A percentile compares a stretch with the other conserved stretches of the same genome.
phyloP scores from a whole-genome alignment of 495 filamentous ascomycete genomes.

The Penicillium roqueforti region DNA sequence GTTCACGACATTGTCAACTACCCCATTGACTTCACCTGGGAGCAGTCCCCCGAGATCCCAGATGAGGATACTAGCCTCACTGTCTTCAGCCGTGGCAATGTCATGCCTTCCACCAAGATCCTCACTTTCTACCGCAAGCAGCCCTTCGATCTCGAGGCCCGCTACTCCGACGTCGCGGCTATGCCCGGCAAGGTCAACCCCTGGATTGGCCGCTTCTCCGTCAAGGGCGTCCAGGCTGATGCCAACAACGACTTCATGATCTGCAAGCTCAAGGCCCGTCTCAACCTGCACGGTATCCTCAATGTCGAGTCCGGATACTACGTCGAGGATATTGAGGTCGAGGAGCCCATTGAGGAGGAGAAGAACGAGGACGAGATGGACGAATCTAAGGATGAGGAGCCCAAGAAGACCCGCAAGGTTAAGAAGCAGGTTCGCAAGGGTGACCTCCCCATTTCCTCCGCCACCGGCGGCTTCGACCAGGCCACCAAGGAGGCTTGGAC shows the following conservation, averaged over 20 bases:
- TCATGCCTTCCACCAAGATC: slow-evolving; percentile 98
- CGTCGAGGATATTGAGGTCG: slow-evolving; percentile 96
- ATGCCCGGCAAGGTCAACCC: slow-evolving; percentile 91
- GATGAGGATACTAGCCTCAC: slow-evolving; percentile 97
- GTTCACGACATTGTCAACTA: slow-evolving; percentile 97
- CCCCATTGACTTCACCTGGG: slow-evolving; percentile 99
- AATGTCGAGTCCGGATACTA: slow-evolving; percentile 98
- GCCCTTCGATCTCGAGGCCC: slow-evolving; percentile 92
- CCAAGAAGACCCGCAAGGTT: slow-evolving; percentile 93
- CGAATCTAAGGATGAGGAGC: slow-evolving; percentile 64
- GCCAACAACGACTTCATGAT: slow-evolving; percentile 95
- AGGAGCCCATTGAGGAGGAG: slow-evolving; percentile 77
- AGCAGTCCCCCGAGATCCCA: slow-evolving; percentile 96
- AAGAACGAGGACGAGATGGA: slow-evolving; percentile 85
- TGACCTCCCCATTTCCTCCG: slow-evolving; percentile 82
- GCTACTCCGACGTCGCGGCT: slow-evolving; percentile 78
- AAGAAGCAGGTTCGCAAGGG: slow-evolving; percentile 99
- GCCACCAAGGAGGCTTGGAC: slow-evolving; percentile 56
- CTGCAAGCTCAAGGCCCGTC: slow-evolving; percentile 97
- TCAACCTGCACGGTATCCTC: slow-evolving; percentile 94
- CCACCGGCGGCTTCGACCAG: slow-evolving; percentile 73
- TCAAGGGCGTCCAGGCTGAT: slow-evolving; percentile 84
- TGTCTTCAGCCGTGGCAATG: slow-evolving; percentile 96
- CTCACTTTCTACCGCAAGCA: slow-evolving; percentile 99
- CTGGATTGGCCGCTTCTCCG: slow-evolving; percentile 94